Base-by-base conservation (phyloP, 805 yeast species). In the Saccharomycopsis oosterbeekiorum region DNA sequence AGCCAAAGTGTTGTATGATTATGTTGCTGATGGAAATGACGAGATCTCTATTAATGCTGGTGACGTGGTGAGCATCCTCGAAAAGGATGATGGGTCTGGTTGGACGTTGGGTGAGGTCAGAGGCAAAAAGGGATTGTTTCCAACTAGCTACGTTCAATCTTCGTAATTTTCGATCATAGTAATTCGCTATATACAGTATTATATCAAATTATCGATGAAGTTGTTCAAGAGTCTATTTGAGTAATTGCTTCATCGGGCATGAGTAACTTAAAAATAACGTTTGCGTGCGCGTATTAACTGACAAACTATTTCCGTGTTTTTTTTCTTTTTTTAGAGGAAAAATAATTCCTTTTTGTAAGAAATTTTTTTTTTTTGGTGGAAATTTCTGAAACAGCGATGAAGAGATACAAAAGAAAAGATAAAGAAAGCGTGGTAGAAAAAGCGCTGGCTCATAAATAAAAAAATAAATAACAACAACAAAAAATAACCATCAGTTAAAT, bases 31-130 rank as follows among this genome's bases (percentile, higher is more conserved):
- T 62, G 94, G 89, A 12, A 86, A 81, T 29, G 93, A 88, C 67
- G 99, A 94, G 72, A 71, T 94, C 62, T 78, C 81, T 21, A 82
- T 94, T 21, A 68, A 66, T 8, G 85, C 80, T 0, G 97, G 97
- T 1, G 97, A 93, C 64, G 78, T 77, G 60, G 81, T 94, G 19
- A 78, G 80, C 11, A 79, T 94, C 12, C 68, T 88, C 0, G 84
- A 80, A 36, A 89, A 84, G 58, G 88, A 86, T 59, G 88, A 86
- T 66, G 92, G 90, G 10, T 80, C 80, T 47, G 99, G 99, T 0
- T 94, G 99, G 99, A 92, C 97, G 1, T 88, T 85, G 66, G 98
- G 97, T 12, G 93, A 88, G 69, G 62, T 86, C 6, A 76, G 83
- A 65, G 94, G 93, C 0, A 65, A 64, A 8, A 75, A 74, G 19